Conservation (phyloP, 2,329 filamentous ascomycete species). For the Polychaeton citri region DNA sequence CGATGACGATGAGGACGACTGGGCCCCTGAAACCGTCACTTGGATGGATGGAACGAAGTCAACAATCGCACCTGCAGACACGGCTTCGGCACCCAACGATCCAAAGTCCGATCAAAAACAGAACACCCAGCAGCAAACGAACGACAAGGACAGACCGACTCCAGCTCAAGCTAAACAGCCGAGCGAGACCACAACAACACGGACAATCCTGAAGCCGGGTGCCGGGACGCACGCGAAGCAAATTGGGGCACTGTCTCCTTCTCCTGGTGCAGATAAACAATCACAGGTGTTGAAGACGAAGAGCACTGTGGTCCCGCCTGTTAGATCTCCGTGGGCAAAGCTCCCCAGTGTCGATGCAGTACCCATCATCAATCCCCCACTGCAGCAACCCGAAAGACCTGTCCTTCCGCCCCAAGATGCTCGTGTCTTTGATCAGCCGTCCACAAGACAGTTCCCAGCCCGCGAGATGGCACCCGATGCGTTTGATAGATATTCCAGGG, state of each 20-base stretch:
- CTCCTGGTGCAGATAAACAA: constrained; percentile 42
- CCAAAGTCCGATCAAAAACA: constrained; percentile 10
- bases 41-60: constrained; percentile 85
- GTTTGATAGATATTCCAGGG: constrained; percentile 76
- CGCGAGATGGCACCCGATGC: constrained; percentile 91
- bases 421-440: constrained; percentile 39
- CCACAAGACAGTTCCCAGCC: constrained; percentile 39
- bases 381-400: constrained; percentile 25
- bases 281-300: constrained; percentile 52
- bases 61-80: constrained; percentile 48
- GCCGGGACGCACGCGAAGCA: constrained; percentile 25
- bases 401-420: constrained; percentile 35
- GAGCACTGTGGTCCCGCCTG: constrained; percentile 53
- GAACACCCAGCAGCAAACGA: constrained; percentile 11
- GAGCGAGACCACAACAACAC: constrained; percentile 25
- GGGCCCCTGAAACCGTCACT: constrained; percentile 71
- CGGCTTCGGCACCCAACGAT: constrained; percentile 8
- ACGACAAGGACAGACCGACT: constrained; percentile 12
- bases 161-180: constrained; percentile 21
- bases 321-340: constrained; percentile 84
- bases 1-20: constrained; percentile 78
- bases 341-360: constrained; percentile 75
- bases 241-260: constrained; percentile 32
- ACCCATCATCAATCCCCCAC: constrained; percentile 51
- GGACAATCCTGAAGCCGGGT: constrained; percentile 38